Evolutionary conservation across 2,329 filamentous ascomycete genomes (phyloP), one percentile per base, ranked within the genome.

Genomic region (Penicillium sp.): DNA sequence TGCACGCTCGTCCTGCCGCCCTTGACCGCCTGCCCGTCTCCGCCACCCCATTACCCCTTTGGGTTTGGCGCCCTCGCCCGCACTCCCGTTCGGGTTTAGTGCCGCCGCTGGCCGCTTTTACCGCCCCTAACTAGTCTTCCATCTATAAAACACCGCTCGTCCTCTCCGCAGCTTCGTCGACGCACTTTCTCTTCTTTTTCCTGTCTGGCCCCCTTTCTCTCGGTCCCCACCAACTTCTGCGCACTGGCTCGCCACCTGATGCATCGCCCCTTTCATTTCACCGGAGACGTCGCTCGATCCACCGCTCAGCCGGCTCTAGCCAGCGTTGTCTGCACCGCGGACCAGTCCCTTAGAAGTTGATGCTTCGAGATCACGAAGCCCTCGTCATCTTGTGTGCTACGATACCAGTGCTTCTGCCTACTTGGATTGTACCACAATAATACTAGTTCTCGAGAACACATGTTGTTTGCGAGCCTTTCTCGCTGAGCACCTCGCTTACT

Each of bases 121-220:
- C 47, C 24, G 29, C 43, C 44, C 39, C 48, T 39, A 49, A 29
- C 48, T 52, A 47, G 57, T 56, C 57, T 36, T 53, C 49, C 31
- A 63, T 66, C 65, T 66, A 67, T 67, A 65, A 61, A 67, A 65
- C 24, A 55, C 59, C 46, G 43, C 43, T 61, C 45, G 48, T 40
- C 50, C 57, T 50, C 62, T 58, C 53, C 59, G 50, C 58, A 47
- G 45, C 39, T 58, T 59, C 43, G 47, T 49, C 55, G 32, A 67
- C 56, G 58, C 59, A 67, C 63, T 62, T 63, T 58, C 59, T 57
- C 56, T 54, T 66, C 47, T 52, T 39, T 54, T 63, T 58, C 58
- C 56, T 43, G 38, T 43, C 22, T 42, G 27, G 22, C 45, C 44
- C 43, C 29, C 31, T 49, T 52, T 47, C 47, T 32, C 47, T 49